A percentile compares a stretch with the other conserved stretches of the same genome.
phyloP scores from a whole-genome alignment of 139 green algal genomes.

The Chlamydomonas sp. region DNA sequence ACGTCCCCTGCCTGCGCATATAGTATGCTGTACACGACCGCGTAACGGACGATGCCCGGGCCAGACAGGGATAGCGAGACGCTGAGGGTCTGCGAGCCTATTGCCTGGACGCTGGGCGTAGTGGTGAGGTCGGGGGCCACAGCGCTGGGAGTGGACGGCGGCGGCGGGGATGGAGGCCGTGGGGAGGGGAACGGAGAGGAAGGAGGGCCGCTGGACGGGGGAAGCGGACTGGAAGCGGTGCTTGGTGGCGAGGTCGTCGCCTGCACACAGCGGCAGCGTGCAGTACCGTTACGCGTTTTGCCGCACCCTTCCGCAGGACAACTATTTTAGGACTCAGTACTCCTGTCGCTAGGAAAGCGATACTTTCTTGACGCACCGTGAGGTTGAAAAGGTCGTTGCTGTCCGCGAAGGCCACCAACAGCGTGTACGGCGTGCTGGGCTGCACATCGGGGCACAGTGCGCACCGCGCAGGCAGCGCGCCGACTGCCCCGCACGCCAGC shows the following conservation, averaged over 20 bases:
- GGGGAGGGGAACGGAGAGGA: not conserved
- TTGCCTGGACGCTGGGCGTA: not conserved
- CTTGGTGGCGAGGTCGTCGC: constrained; percentile 7
- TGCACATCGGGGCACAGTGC: constrained; percentile 35
- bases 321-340: not conserved
- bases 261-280: not conserved
- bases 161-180: not conserved
- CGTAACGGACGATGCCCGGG: constrained; percentile 7
- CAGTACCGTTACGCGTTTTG: not conserved
- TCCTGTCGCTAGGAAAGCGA: not conserved
- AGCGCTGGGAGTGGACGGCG: not conserved
- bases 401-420: constrained; percentile 27
- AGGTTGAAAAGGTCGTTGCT: not conserved
- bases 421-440: constrained; percentile 9
- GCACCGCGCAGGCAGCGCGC: constrained; percentile 17
- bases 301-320: too few relatives aligned
- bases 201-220: not conserved
- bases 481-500: not conserved
- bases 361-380: not conserved
- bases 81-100: constrained; percentile 1
- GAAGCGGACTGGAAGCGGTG: not conserved
- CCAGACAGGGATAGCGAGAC: constrained; percentile 10
- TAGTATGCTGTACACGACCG: not conserved
- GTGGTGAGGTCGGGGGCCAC: not conserved
- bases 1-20: constrained; percentile 9